These are phyloP conservation scores for Leccinum rimulosum DNA, from an alignment of 768 basidiomycete genomes.

Conservation along the genomic window DNA sequence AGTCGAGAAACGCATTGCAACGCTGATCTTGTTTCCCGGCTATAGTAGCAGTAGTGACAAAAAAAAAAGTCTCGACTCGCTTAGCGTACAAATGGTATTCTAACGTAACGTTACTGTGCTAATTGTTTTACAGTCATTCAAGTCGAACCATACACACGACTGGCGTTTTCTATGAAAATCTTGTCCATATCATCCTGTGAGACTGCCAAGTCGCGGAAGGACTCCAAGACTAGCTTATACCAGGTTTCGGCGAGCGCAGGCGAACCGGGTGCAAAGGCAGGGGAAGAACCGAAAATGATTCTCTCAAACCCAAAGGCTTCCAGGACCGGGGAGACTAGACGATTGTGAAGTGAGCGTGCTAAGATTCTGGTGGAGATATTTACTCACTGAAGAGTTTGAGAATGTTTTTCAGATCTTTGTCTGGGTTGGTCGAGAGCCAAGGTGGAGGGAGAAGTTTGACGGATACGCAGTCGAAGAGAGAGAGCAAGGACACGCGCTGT, in stretches of 20 bases:
- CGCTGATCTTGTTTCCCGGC: background rate
- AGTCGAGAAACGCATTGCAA: slow-evolving; percentile 8
- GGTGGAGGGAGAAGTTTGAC: slow-evolving; percentile 76
- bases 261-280: slow-evolving; percentile 49
- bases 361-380: background rate
- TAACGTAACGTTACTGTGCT: background rate
- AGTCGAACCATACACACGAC: slow-evolving; percentile 36
- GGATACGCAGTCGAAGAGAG: slow-evolving; percentile 67
- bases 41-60: background rate
- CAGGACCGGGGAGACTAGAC: slow-evolving; percentile 70
- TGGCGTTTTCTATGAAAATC: slow-evolving; percentile 60
- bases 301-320: slow-evolving; percentile 85
- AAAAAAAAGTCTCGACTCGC: background rate
- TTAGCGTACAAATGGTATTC: background rate
- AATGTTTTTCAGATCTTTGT: slow-evolving; percentile 49
- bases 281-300: slow-evolving; percentile 80
- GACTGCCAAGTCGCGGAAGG: slow-evolving; percentile 73
- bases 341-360: slow-evolving; percentile 1
- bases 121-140: background rate
- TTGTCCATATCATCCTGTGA: slow-evolving; percentile 77
- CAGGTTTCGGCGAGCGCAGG: slow-evolving; percentile 60
- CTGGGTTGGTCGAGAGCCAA: slow-evolving; percentile 57
- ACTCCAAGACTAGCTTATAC: slow-evolving; percentile 80
- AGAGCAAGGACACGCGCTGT: slow-evolving; percentile 66
- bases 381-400: slow-evolving; percentile 85